Evolutionary conservation across 2,329 filamentous ascomycete species (phyloP).

Genomic region (Tolypocladium ophioglossoides): DNA sequence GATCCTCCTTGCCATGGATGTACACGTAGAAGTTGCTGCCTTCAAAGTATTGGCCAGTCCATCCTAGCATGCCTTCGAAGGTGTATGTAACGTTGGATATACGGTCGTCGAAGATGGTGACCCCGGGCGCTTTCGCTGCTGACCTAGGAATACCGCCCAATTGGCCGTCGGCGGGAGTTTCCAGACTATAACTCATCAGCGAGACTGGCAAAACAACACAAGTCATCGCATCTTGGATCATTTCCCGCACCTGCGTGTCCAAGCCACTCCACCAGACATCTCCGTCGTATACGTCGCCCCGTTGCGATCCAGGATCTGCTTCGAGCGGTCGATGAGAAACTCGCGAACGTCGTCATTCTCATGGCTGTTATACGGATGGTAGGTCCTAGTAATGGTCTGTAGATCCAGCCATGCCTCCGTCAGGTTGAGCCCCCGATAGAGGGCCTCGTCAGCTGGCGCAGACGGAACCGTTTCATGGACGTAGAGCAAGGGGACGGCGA

Average conservation of each 20-base stretch:
- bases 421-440: slow-evolving; percentile 58
- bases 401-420: slow-evolving; percentile 82
- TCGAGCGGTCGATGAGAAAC: slow-evolving; percentile 63
- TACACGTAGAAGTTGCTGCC: slow-evolving; percentile 89
- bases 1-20: slow-evolving; percentile 70
- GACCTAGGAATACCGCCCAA: too few species aligned
- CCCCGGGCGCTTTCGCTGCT: slow-evolving; percentile 15
- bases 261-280: slow-evolving; percentile 18
- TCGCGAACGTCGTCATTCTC: slow-evolving; percentile 70
- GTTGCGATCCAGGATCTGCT: slow-evolving; percentile 57
- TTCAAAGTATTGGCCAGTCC: slow-evolving; percentile 68
- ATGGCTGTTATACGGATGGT: slow-evolving; percentile 83
- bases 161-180: neutral
- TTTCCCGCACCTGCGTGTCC: slow-evolving; percentile 13
- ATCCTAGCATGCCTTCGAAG: slow-evolving; percentile 10
- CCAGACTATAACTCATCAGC: slow-evolving; percentile 1
- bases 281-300: slow-evolving; percentile 35
- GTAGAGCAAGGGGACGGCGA: slow-evolving; percentile 62
- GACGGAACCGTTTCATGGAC: slow-evolving; percentile 68
- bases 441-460: slow-evolving; percentile 39
- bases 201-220: neutral
- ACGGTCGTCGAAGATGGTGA: slow-evolving; percentile 69
- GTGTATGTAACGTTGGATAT: slow-evolving; percentile 65
- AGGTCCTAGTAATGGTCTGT: slow-evolving; percentile 59
- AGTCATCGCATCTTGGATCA: neutral